Evolutionary conservation across 2,329 filamentous ascomycete genomes (phyloP), one percentile per base, ranked within the genome.

Genomic region (Aspergillus luchuensis): DNA sequence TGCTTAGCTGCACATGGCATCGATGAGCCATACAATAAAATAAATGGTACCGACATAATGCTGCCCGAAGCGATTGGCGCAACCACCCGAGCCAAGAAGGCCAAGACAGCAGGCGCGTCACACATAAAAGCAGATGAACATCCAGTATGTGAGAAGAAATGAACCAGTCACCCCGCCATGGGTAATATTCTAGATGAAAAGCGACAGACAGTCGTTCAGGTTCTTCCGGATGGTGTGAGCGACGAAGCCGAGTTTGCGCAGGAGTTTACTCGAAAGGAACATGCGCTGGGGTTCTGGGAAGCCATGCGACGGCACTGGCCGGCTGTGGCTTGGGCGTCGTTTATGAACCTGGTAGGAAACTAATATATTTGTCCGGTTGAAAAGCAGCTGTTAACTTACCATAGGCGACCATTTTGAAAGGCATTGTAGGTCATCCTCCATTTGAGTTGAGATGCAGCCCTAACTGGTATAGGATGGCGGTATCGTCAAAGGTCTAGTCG

Each of bases 401-500:
- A 23, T 13, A 53, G 51, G 51, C 51, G 11, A 53, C 51, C 6
- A 53, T 53, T 17, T 5, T 53, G 10, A 53, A 53, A 43, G 51
- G 51, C 28, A 53, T 53, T 53, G 51, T 53, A 53, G 15, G 51
- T 41, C 2, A 23, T 21, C 19, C 11, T 45, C 19, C 17, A 13
- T 36, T 2, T 23, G 41, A 23, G 10, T 3, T 19, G 25, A 28
- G 6, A 28, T 0, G 41, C 5, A 8, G 41, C 41, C 33, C 33
- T 45, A 23, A 45, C 11, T 36, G 10, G 41, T 23, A 11, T 45
- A 53, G 51, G 70, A 72, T 39, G 69, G 68, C 23, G 68, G 64
- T 15, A 57, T 72, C 8, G 64, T 72, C 8, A 64, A 68, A 47
- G 65, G 67, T 10, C 60, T 72, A 2, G 69, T 72, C 30, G 70